Base-by-base conservation (phyloP, 768 basidiomycete species). In the Flagelloscypha sp. region DNA sequence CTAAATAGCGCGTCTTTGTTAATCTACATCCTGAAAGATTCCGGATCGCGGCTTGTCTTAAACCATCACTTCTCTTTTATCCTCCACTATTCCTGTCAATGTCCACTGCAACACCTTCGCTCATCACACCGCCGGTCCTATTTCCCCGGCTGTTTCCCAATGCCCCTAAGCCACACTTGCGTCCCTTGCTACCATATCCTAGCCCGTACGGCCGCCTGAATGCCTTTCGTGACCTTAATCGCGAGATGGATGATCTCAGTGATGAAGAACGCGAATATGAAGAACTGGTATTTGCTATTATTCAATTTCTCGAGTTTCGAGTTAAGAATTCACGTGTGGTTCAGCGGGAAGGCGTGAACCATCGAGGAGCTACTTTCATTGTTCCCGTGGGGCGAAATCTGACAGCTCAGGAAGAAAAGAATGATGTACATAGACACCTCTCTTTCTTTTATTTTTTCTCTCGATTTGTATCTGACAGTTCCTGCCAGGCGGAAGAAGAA, bases 221-320 rank as follows among this genome's bases (percentile, higher is more conserved):
- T 46, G 65, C 69, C 21, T 63, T 69, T 27, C 73, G 86, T 16
- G 79, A 88, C 54, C 53, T 86, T 20, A 70, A 74, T 41, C 72
- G 75, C 25, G 84, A 89, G 53, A 80, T 84, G 67, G 82, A 85
- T 31, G 84, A 89, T 48, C 57, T 89, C 41, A 86, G 83, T 40
- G 86, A 88, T 38, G 86, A 88, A 53, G 86, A 88, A 57, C 72
- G 66, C 34, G 83, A 87, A 46, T 51, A 88, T n/a, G 85, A 88
- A 40, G 81, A 82, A 28, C 63, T 75, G 45, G 85, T 82, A 49
- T 21, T 17, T 27, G 20, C 12, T 22, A 46, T 21, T 23, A 7
- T 36, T 32, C 15, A 20, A 30, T 9, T 35, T 28, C 40, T 47
- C n/a, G n/a, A n/a, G n/a, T n/a, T n/a, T n/a, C n/a, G n/a, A 20